Evolutionary conservation across 345 rosid species (phyloP).

Genomic region (Lepidium didymum): DNA sequence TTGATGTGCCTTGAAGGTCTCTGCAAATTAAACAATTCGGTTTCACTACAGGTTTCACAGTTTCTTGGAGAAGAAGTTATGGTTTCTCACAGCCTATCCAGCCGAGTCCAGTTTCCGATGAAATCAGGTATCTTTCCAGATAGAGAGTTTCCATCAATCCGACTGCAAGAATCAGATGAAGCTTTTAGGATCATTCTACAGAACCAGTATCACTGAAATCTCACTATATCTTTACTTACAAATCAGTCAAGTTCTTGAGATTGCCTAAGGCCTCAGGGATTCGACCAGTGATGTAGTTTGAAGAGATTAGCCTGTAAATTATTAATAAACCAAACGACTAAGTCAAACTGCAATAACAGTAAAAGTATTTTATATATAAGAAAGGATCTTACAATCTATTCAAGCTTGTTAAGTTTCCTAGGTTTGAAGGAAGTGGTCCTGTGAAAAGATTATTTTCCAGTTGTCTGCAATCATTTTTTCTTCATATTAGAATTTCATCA

Average conservation of each 20-base stretch:
- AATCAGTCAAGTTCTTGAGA: conserved; percentile 54
- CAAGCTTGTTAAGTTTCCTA: conserved; percentile 57
- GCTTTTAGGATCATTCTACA: not conserved
- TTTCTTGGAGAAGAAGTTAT: not conserved
- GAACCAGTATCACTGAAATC: not conserved
- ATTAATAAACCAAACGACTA: not conserved
- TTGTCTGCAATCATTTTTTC: conserved; percentile 32
- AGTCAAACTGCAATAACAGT: not conserved
- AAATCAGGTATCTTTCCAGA: conserved; percentile 77
- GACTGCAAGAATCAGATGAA: conserved; percentile 33
- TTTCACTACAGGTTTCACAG: not conserved
- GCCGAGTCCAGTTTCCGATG: conserved; percentile 72
- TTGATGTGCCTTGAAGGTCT: conserved; percentile 71
- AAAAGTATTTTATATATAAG: not conserved
- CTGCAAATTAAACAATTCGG: conserved; percentile 25
- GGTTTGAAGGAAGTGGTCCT: conserved; percentile 53
- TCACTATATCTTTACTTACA: conserved; percentile 44
- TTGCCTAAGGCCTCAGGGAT: conserved; percentile 65
- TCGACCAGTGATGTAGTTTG: conserved; percentile 61
- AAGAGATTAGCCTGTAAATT: conserved; percentile 51
- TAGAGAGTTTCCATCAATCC: conserved; percentile 68
- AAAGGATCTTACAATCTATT: conserved; percentile 42
- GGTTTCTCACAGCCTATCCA: conserved; percentile 51
- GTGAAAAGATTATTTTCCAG: conserved; percentile 54
- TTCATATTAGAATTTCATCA: not conserved